Evolutionary conservation across 345 rosid genomes (phyloP), one percentile per base, ranked within the genome.

Genomic region (Fremontodendron californicum): DNA sequence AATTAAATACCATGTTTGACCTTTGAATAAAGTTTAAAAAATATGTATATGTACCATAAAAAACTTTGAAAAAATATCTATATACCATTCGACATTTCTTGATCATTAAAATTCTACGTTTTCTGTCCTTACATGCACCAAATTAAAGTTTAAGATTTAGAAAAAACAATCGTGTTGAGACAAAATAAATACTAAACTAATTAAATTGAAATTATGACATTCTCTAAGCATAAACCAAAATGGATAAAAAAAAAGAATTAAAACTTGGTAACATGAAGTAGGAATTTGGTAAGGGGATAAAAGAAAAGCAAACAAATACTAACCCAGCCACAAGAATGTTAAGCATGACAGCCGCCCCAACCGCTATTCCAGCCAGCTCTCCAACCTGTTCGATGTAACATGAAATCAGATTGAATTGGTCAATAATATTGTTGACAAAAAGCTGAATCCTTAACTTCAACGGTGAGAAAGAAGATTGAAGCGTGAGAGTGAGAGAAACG

Each of bases 271-370:
- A 23, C 2, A 42, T 13, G 13, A 23, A 21, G 1, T 0, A 15
- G 39, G 18, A 16, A 0, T 45, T 6, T 16, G 3, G 48, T 31
- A 12, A 27, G 35, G 9, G 0, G 16, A 90, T 89, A 29, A 25
- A 68, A 15, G 2, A 75, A 94, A 31, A 61, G 1, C 10, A 6
- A 61, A 49, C 15, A 9, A 62, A 13, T 45, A 82, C 88, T 73
- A 27, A 93, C 98, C 98, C 98, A 0, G 98, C 90, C 60, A 96
- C 90, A 49, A 96, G 97, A 79, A 93, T 91, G 85, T 96, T 96
- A 39, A 96, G 97, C 94, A 93, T 82, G 69, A 96, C 99, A 0
- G 99, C 86, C 33, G 99, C 99, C 79, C 99, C 99, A 77, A 96
- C 99, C 6, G 98, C 99, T 65, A 96, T 93, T 12, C 99, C 99